Conservation (phyloP, 768 basidiomycete species). For the Tulasnella calospora region DNA sequence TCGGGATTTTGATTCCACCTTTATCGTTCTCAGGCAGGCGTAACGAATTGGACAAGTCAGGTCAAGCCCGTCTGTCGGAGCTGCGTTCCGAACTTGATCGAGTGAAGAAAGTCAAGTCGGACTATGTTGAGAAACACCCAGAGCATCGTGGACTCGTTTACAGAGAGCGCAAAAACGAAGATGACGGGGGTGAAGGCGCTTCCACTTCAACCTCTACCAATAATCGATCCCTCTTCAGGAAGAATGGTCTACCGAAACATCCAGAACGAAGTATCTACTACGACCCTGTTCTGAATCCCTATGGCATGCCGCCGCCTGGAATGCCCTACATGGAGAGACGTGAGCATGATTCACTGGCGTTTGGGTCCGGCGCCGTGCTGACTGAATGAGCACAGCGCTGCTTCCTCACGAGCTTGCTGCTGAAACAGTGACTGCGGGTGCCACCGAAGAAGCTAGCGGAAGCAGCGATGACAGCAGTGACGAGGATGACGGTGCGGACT, state of each 20-base stretch:
- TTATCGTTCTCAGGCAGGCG: conserved; percentile 24
- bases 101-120: conserved; percentile 81
- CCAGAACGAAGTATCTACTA: conserved; percentile 93
- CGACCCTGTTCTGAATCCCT: conserved; percentile 89
- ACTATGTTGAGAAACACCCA: conserved; percentile 88
- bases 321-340: conserved; percentile 92
- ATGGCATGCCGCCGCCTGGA: conserved; percentile 88
- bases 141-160: conserved; percentile 86
- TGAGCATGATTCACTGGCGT: conserved; percentile 41
- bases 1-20: background rate
- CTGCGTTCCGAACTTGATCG: conserved; percentile 74
- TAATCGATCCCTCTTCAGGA: conserved; percentile 67
- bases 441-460: conserved; percentile 42
- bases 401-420: conserved; percentile 23
- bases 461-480: conserved; percentile 53
- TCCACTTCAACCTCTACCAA: conserved; percentile 42
- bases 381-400: background rate
- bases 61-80: conserved; percentile 61
- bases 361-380: background rate
- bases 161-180: conserved; percentile 33
- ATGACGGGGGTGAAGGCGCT: conserved; percentile 40
- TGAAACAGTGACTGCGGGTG: background rate
- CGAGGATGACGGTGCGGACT: conserved; percentile 39
- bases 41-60: conserved; percentile 37
- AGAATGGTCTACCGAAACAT: conserved; percentile 78